Evolutionary conservation across 2,329 filamentous ascomycete genomes (phyloP).

Genomic region (Diaporthe amygdali): DNA sequence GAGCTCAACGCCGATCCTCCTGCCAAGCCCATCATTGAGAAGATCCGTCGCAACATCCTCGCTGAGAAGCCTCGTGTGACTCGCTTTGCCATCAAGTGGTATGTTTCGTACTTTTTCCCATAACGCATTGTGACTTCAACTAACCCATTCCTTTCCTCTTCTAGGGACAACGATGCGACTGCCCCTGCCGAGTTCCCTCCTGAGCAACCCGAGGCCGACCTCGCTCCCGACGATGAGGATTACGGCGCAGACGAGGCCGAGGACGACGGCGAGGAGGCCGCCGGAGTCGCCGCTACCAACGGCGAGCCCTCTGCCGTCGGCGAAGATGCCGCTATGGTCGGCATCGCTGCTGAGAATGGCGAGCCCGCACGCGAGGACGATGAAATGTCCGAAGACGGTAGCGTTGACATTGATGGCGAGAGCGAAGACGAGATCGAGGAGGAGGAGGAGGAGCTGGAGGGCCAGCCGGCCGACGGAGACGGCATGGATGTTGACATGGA

Average conservation of each 20-base stretch:
- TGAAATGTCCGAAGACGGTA: slow-evolving; percentile 44
- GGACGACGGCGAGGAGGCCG: slow-evolving; percentile 63
- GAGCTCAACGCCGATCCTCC: slow-evolving; percentile 89
- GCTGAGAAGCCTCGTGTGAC: slow-evolving; percentile 98
- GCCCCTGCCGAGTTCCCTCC: slow-evolving; percentile 95
- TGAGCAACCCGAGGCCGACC: slow-evolving; percentile 95
- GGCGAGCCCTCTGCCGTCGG: slow-evolving; percentile 25
- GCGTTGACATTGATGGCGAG: slow-evolving; percentile 44
- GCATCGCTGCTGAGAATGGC: slow-evolving; percentile 30
- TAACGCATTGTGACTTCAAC: neutral
- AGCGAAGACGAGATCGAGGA: slow-evolving; percentile 44
- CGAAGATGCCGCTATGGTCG: slow-evolving; percentile 40
- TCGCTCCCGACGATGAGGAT: slow-evolving; percentile 80
- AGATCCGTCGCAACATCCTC: slow-evolving; percentile 88
- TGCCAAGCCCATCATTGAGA: slow-evolving; percentile 89
- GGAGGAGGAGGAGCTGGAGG: slow-evolving; percentile 38
- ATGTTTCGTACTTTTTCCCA: slow-evolving; percentile 38
- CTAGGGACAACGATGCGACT: slow-evolving; percentile 95
- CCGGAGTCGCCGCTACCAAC: slow-evolving; percentile 48
- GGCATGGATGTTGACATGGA: slow-evolving; percentile 44
- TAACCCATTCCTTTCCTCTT: slow-evolving; percentile 10
- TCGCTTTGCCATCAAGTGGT: slow-evolving; percentile 99
- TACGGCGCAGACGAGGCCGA: slow-evolving; percentile 93
- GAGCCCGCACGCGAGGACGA: slow-evolving; percentile 39
- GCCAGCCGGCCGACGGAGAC: slow-evolving; percentile 32